A percentile compares a stretch with the other conserved stretches of the same genome.
Conservation (phyloP, 257 asterid genomes). For the Jacaranda copaia region DNA sequence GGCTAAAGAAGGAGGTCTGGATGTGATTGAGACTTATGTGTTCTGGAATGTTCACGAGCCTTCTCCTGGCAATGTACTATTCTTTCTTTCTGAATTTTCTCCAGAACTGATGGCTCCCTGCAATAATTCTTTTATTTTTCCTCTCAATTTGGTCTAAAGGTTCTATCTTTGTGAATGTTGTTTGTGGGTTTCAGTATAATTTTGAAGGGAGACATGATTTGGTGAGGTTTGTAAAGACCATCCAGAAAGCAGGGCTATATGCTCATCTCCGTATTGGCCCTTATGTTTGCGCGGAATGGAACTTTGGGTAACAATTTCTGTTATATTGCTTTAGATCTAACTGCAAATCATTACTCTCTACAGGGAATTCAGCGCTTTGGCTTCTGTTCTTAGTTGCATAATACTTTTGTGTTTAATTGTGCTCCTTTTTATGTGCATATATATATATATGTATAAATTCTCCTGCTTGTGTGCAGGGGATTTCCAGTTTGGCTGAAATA, state of each 20-base stretch:
- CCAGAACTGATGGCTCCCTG: slow-evolving; percentile 8
- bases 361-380: not conserved
- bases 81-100: slow-evolving; percentile 32
- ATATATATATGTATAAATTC: too few relatives aligned
- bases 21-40: slow-evolving; percentile 86
- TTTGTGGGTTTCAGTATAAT: slow-evolving; percentile 64
- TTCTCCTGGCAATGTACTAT: slow-evolving; percentile 71
- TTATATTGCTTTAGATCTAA: slow-evolving; percentile 38
- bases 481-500: slow-evolving; percentile 96
- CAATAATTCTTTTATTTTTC: not conserved
- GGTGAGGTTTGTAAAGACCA: slow-evolving; percentile 81
- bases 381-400: slow-evolving; percentile 1
- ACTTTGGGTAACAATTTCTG: slow-evolving; percentile 67
- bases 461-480: slow-evolving; percentile 59
- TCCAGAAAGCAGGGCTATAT: slow-evolving; percentile 84
- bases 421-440: not conserved
- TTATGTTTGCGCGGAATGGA: slow-evolving; percentile 96
- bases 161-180: slow-evolving; percentile 17
- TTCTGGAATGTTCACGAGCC: slow-evolving; percentile 96
- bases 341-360: not conserved
- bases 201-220: slow-evolving; percentile 89
- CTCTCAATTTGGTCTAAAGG: slow-evolving; percentile 25
- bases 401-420: slow-evolving; percentile 3
- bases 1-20: slow-evolving; percentile 91
- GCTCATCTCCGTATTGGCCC: slow-evolving; percentile 94